Percentiles rank a stretch among this genome's conserved stretches.
Conservation (phyloP, 352 stramenopile species). For the Paralagenidium karlingii region DNA sequence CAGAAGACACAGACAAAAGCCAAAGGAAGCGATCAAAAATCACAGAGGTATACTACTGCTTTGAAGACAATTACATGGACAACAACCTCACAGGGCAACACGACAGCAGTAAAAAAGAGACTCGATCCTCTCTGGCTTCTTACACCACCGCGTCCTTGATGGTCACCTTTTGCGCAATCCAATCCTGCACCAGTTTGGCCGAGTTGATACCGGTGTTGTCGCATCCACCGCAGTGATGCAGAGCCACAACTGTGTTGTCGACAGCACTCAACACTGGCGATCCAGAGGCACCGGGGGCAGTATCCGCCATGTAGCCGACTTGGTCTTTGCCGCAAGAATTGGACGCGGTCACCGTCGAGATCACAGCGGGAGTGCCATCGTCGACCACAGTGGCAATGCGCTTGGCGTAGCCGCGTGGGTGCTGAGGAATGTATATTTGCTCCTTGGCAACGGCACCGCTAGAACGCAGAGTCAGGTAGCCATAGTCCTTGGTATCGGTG, state of each 20-base stretch:
- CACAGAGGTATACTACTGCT: too few relatives aligned
- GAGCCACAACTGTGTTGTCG: slow-evolving; percentile 13
- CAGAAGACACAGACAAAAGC: too few relatives aligned
- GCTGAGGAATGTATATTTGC: slow-evolving; percentile 60
- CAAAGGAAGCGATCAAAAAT: too few relatives aligned
- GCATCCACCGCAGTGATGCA: slow-evolving; percentile 30
- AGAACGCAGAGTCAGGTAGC: slow-evolving; percentile 47
- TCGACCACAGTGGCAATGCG: slow-evolving; percentile 40
- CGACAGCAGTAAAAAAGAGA: too few relatives aligned
- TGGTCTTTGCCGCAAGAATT: slow-evolving; percentile 10
- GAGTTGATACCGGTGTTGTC: slow-evolving; percentile 43
- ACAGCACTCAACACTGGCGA: slow-evolving; percentile 11
- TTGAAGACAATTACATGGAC: too few relatives aligned
- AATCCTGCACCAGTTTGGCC: slow-evolving; percentile 24
- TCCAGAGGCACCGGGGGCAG: slow-evolving; percentile 18
- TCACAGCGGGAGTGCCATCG: slow-evolving; percentile 22
- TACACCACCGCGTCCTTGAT: not conserved
- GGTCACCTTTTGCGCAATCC: slow-evolving; percentile 19
- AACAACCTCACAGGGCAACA: too few relatives aligned
- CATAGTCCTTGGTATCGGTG: slow-evolving; percentile 23
- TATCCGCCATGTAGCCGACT: slow-evolving; percentile 20
- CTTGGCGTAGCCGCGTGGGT: slow-evolving; percentile 44
- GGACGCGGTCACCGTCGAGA: slow-evolving; percentile 11
- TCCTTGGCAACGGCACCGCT: slow-evolving; percentile 27
- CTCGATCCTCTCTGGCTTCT: too few relatives aligned